These are phyloP conservation scores for Boletus insuetus DNA, from an alignment of 768 basidiomycete species.

Conservation along the genomic window DNA sequence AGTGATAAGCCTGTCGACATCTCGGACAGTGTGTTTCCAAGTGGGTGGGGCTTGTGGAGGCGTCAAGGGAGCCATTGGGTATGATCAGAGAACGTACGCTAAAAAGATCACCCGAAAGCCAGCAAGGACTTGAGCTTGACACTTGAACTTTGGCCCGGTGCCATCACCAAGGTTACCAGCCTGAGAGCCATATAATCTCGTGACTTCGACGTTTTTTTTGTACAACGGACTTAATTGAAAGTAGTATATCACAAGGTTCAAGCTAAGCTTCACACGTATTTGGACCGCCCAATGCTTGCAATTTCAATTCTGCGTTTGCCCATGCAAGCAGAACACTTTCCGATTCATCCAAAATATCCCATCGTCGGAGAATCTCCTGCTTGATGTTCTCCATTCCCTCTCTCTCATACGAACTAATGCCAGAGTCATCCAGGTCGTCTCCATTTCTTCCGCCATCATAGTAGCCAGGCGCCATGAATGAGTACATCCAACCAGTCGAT, in stretches of 20 bases:
- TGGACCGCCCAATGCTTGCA: not conserved
- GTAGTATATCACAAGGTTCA: too few species aligned
- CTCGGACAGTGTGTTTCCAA: constrained; percentile 66
- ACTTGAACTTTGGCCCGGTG: too few species aligned
- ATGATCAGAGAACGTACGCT: not conserved
- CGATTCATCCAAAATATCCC: constrained; percentile 12
- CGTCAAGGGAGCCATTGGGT: constrained; percentile 44
- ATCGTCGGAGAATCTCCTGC: constrained; percentile 12
- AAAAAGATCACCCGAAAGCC: too few species aligned
- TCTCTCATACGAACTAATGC: constrained; percentile 10
- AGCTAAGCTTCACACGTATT: too few species aligned
- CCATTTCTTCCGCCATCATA: constrained; percentile 21
- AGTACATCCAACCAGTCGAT: constrained; percentile 15
- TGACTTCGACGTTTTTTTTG: too few species aligned
- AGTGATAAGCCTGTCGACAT: constrained; percentile 55
- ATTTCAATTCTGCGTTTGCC: constrained; percentile 15
- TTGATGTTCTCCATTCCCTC: constrained; percentile 18
- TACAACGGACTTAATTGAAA: too few species aligned
- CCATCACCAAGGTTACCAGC: too few species aligned
- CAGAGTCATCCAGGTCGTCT: constrained; percentile 2
- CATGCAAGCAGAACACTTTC: constrained; percentile 8
- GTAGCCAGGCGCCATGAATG: constrained; percentile 16
- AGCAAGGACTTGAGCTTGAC: too few species aligned
- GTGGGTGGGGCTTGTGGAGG: constrained; percentile 64
- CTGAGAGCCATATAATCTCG: too few species aligned